These are phyloP conservation scores for Aspergillus ustus DNA, from an alignment of 2,329 filamentous ascomycete species.

Conservation along the genomic window DNA sequence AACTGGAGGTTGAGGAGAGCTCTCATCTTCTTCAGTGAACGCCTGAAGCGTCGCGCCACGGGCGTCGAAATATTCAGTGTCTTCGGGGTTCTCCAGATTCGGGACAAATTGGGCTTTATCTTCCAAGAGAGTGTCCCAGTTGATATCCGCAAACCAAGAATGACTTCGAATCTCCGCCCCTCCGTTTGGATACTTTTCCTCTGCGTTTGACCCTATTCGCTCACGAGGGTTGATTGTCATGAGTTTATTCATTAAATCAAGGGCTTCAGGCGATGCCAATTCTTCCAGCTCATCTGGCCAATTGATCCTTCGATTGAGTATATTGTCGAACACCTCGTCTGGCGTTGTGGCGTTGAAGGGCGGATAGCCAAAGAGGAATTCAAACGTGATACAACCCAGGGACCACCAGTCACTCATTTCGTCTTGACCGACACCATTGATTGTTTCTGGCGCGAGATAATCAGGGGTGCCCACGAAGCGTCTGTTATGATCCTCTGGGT, in stretches of 20 bases:
- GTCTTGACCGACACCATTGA: conserved; percentile 92
- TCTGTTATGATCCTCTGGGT: conserved; percentile 89
- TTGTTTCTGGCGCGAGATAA: conserved; percentile 95
- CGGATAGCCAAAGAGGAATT: conserved; percentile 90
- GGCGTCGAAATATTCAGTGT: conserved; percentile 96
- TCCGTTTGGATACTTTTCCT: conserved; percentile 80
- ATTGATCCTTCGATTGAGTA: conserved; percentile 82
- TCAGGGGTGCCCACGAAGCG: conserved; percentile 96
- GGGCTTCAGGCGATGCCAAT: conserved; percentile 81
- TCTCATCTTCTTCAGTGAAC: conserved; percentile 90
- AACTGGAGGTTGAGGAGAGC: conserved; percentile 71
- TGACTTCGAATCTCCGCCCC: conserved; percentile 91
- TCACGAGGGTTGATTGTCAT: conserved; percentile 82
- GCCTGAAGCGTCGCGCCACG: conserved; percentile 89
- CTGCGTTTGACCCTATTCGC: conserved; percentile 81
- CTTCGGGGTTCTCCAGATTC: conserved; percentile 88
- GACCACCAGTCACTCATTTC: conserved; percentile 99
- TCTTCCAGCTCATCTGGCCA: conserved; percentile 87
- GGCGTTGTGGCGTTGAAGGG: conserved; percentile 91
- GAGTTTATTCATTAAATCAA: conserved; percentile 91
- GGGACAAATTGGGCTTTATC: conserved; percentile 97
- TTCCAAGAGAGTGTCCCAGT: conserved; percentile 89
- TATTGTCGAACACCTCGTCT: conserved; percentile 96
- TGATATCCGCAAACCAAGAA: conserved; percentile 83
- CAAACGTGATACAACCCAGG: conserved; percentile 96